A percentile compares a stretch with the other conserved stretches of the same genome.
These are phyloP conservation scores for Trematosphaeria pertusa DNA, from an alignment of 2,329 filamentous ascomycete species.

Conservation along the genomic window DNA sequence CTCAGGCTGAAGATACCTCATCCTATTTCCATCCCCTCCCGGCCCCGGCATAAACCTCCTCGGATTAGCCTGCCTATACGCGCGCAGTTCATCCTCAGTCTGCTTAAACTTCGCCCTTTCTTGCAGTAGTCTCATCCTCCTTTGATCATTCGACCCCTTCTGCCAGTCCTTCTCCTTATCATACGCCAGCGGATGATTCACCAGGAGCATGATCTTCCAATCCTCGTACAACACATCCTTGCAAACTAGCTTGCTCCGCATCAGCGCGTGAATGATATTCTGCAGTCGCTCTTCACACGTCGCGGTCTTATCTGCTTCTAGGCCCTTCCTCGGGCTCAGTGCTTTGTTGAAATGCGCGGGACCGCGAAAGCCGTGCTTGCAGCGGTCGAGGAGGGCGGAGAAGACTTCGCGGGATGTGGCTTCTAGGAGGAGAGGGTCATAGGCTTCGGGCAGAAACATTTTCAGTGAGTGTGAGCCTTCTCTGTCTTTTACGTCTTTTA, in stretches of 20 bases:
- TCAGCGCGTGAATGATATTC: conserved; percentile 17
- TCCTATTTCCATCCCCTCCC: no score
- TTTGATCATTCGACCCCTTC: conserved; percentile 25
- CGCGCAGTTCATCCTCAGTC: conserved; percentile 13
- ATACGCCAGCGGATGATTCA: conserved; percentile 22
- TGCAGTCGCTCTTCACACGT: conserved; percentile 16
- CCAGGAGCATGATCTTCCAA: conserved; percentile 21
- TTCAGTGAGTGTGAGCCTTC: conserved; percentile 11
- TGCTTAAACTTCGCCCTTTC: conserved; percentile 17
- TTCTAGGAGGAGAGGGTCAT: conserved; percentile 16
- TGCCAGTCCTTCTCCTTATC: conserved; percentile 22
- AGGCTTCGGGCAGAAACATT: conserved; percentile 14
- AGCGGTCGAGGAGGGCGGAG: conserved; percentile 18
- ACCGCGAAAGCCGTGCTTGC: conserved; percentile 19
- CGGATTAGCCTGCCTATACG: conserved; percentile 7
- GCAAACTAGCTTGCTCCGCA: conserved; percentile 22
- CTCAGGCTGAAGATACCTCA: no score
- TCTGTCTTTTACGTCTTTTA: conserved; percentile 15
- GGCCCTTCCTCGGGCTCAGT: conserved; percentile 8
- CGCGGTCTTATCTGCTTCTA: conserved; percentile 14
- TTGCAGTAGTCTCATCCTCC: conserved; percentile 11
- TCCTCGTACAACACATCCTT: conserved; percentile 26
- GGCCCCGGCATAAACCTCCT: no score
- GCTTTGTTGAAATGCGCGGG: conserved; percentile 19
- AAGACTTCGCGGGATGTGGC: conserved; percentile 15